These are phyloP conservation scores for Monosporascus sp. DNA, from an alignment of 2,329 filamentous ascomycete species.

Conservation along the genomic window DNA sequence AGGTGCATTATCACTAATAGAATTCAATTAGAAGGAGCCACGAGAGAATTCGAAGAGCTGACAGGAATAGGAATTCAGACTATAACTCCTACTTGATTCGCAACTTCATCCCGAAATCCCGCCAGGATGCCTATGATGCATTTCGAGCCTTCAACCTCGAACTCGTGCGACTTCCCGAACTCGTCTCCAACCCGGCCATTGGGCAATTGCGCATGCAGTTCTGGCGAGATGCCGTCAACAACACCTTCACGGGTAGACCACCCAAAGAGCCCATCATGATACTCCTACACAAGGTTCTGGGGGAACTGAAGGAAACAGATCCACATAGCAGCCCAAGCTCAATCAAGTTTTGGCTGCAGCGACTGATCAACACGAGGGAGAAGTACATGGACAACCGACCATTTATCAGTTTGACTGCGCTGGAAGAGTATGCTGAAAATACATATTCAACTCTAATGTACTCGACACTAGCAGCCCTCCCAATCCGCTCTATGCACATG, in stretches of 20 bases:
- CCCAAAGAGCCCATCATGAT: slow-evolving; percentile 90
- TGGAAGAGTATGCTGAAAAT: slow-evolving; percentile 89
- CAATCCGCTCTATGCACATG: slow-evolving; percentile 74
- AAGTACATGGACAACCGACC: slow-evolving; percentile 79
- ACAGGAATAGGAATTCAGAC: slow-evolving; percentile 66
- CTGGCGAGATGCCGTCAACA: slow-evolving; percentile 81
- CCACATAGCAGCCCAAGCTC: slow-evolving; percentile 39
- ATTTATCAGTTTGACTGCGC: slow-evolving; percentile 63
- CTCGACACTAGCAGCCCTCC: slow-evolving; percentile 72
- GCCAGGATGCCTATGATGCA: slow-evolving; percentile 80
- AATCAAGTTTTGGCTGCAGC: slow-evolving; percentile 67
- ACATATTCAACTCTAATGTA: slow-evolving; percentile 94
- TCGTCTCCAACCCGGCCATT: slow-evolving; percentile 81
- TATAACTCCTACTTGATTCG: slow-evolving; percentile 82
- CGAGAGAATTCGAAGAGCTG: slow-evolving; percentile 6
- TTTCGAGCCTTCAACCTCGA: slow-evolving; percentile 92
- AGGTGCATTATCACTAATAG: slow-evolving; percentile 9
- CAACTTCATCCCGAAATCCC: slow-evolving; percentile 71
- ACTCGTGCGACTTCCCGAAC: slow-evolving; percentile 82
- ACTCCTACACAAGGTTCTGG: slow-evolving; percentile 68
- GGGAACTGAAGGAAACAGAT: slow-evolving; percentile 45
- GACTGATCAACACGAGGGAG: slow-evolving; percentile 76
- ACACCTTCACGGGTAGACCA: slow-evolving; percentile 70
- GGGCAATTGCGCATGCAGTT: slow-evolving; percentile 89
- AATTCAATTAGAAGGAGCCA: not conserved